Base-by-base conservation (phyloP, 495 filamentous ascomycete species). In the Talaromyces nanjingensis region DNA sequence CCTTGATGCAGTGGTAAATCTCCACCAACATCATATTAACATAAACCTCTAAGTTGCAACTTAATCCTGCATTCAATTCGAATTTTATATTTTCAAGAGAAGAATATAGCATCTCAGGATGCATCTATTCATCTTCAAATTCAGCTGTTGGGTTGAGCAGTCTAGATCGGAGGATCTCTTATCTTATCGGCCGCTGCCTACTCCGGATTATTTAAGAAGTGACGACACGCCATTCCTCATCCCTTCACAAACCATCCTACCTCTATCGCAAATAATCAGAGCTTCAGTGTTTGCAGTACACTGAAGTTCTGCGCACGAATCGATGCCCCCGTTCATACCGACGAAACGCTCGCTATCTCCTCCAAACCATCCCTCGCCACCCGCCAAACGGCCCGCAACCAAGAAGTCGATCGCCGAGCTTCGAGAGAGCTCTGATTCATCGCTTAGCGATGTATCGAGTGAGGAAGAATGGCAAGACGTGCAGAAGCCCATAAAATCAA, bases 311-410 rank as follows among this genome's bases (percentile, higher is more conserved):
- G 14, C 6, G 1, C 0, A 25, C 56, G 29, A 37, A 37, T 54
- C 49, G 29, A 84, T 84, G 82, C 82, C 82, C 63, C 82, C 82
- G 0, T 84, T 81, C 66, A 70, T 83, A 67, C 77, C 80, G 42
- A 73, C 72, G 49, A 84, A 83, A 68, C 80, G 81, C 61, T 65
- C 64, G 18, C 52, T 55, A 18, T 77, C 69, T 71, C 78, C 70
- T 67, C 52, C 42, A 22, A 37, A 52, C 7, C 71, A 89, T 86
- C 72, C 81, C 89, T 25, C 90, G 88, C 77, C 89, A 88, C 68
- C 83, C 84, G 60, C 80, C 85, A 68, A 91, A 91, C 74, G 84
- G 73, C 67, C 69, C 66, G 37, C 77, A 74, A n/a, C 74, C 73
- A 20, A 76, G 75, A 1, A 84, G 73, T 53, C 84, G 75, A 16